Base-by-base conservation (phyloP, 495 filamentous ascomycete genomes). In the Hypoxylon fuscum region DNA sequence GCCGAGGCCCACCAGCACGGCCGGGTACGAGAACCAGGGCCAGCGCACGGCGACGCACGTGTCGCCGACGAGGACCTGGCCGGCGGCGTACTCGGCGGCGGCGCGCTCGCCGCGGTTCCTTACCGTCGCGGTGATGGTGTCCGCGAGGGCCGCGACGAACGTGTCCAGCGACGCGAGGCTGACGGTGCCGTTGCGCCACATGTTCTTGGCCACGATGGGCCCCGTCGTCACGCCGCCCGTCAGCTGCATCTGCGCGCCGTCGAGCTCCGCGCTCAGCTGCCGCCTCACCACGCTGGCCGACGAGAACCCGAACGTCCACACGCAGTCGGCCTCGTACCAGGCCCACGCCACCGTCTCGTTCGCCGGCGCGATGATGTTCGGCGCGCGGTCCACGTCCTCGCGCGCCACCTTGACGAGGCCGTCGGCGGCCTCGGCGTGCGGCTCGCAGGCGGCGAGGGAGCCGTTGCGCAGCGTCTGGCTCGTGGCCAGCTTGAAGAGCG, bases 31-130 rank as follows among this genome's bases (percentile, higher is more conserved):
- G 32, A 35, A 35, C 32, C 32, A 35, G 11, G 9, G 5, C 32
- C 32, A 35, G 32, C 32, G 9, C 9, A 35, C 32, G 3, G 2
- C 11, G 5, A 35, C 32, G 11, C 63, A 67, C 18, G 69, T 77
- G 21, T 49, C 59, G 12, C 48, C 76, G 12, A 68, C 57, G 31
- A 47, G 62, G 0, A 46, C 32, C 9, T 35, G 5, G 4, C 32
- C 32, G 32, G 3, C 9, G 3, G 7, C 32, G 32, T 35, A 35
- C 32, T 35, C 32, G 12, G 2, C 32, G 2, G 9, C 12, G 12
- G 5, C 32, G 12, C 12, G 2, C 32, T 3, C 32, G 32, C 32
- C 32, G 32, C 32, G 32, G 11, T 35, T 35, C 9, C 32, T 3
- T 10, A 35, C 12, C 9, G 7, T 14, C 32, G 32, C 12, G 5